phyloP scores from a whole-genome alignment of 148 eudicot species.

The Camellia japonica region DNA sequence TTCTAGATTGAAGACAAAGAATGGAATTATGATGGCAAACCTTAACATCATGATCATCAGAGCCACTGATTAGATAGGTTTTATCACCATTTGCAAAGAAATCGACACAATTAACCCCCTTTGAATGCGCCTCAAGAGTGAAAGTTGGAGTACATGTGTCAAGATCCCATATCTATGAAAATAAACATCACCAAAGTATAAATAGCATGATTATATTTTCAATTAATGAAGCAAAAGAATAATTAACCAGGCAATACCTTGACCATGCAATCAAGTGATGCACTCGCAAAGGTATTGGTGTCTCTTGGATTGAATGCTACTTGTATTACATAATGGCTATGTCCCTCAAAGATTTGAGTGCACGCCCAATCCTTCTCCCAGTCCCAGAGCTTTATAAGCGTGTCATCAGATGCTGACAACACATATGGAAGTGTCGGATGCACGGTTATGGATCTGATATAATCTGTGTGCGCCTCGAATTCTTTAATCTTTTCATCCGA shows the following conservation, averaged over 20 bases:
- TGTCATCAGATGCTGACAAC: conserved; percentile 75
- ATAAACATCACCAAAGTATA: neutral
- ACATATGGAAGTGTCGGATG: conserved; percentile 78
- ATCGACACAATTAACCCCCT: conserved; percentile 72
- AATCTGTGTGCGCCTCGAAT: conserved; percentile 75
- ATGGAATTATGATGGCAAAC: conserved; percentile 17
- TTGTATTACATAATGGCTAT: conserved; percentile 89
- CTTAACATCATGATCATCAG: conserved; percentile 72
- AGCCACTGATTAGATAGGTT: conserved; percentile 60
- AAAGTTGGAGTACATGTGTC: conserved; percentile 54
- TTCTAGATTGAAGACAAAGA: neutral
- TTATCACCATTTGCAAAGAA: conserved; percentile 54
- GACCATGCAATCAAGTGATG: conserved; percentile 71
- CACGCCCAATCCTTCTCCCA: conserved; percentile 90
- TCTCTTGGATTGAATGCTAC: conserved; percentile 76
- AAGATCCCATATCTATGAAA: conserved; percentile 64
- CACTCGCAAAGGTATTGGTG: conserved; percentile 69
- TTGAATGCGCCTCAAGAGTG: conserved; percentile 59
- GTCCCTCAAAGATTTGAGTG: conserved; percentile 73
- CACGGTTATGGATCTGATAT: conserved; percentile 67
- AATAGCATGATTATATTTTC: neutral
- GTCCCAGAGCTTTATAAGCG: conserved; percentile 84
- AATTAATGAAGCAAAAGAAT: too few relatives aligned
- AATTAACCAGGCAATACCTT: conserved; percentile 42
- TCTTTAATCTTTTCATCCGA: conserved; percentile 62